These are phyloP conservation scores for Erodium moschatum DNA, from an alignment of 441 rosid species.

Conservation along the genomic window DNA sequence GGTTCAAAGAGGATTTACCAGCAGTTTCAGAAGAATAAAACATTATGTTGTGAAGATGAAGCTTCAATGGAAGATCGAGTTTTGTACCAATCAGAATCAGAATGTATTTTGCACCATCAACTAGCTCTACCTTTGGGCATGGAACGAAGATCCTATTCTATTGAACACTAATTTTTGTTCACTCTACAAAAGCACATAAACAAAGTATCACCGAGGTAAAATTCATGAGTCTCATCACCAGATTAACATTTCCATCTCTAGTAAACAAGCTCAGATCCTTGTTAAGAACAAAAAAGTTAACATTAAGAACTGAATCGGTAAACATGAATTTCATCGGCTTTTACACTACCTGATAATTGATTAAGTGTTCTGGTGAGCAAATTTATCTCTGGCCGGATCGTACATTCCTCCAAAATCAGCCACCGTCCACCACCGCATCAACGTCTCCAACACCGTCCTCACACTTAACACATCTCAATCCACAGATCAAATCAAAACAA, in stretches of 20 bases:
- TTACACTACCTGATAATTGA: background rate
- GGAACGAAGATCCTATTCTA: background rate
- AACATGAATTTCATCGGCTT: background rate
- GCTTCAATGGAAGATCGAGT: conserved; percentile 22
- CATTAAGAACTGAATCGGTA: background rate
- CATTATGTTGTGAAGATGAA: background rate
- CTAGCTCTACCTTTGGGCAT: conserved; percentile 10
- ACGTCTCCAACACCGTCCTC: background rate
- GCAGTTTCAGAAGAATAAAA: conserved; percentile 40
- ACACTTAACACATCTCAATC: background rate
- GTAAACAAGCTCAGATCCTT: background rate
- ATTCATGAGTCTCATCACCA: background rate
- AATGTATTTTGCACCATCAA: conserved; percentile 1
- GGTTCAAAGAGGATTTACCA: conserved; percentile 81
- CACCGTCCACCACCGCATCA: too few species aligned
- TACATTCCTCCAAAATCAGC: background rate
- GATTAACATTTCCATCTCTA: background rate
- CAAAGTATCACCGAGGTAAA: background rate
- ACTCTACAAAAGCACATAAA: background rate
- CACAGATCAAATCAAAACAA: background rate
- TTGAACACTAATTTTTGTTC: background rate
- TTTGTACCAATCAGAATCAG: conserved; percentile 20
- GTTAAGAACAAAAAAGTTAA: background rate
- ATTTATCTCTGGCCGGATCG: background rate
- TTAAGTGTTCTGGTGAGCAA: background rate